Conservation (phyloP, 768 basidiomycete species). For the Auriscalpium vulgare region DNA sequence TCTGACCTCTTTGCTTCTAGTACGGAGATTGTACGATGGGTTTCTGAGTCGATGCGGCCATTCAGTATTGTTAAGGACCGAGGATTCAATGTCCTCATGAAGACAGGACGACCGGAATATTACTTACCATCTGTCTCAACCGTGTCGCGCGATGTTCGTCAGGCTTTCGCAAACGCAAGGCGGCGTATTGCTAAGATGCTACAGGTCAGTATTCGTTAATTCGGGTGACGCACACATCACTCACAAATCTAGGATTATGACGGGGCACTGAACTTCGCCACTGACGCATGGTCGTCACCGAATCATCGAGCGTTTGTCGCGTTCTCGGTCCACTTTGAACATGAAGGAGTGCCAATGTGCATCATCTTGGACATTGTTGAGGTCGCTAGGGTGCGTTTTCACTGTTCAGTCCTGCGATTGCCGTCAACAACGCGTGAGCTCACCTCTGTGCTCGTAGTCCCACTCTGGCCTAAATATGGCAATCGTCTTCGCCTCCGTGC, state of each 20-base stretch:
- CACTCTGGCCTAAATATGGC: slow-evolving; percentile 26
- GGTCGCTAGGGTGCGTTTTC: slow-evolving; percentile 20
- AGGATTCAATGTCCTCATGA: slow-evolving; percentile 25
- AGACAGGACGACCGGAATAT: slow-evolving; percentile 26
- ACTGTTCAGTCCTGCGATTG: too few relatives aligned
- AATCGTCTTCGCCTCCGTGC: slow-evolving; percentile 14
- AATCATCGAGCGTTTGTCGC: slow-evolving; percentile 28
- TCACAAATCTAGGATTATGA: slow-evolving; percentile 23
- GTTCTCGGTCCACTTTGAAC: slow-evolving; percentile 26
- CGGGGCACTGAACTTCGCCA: slow-evolving; percentile 24
- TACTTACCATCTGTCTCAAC: slow-evolving; percentile 27
- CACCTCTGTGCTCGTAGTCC: too few relatives aligned
- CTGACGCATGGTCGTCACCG: slow-evolving; percentile 31
- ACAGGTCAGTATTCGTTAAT: slow-evolving; percentile 2
- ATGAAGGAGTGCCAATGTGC: slow-evolving; percentile 19
- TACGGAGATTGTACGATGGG: slow-evolving; percentile 29
- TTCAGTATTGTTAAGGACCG: slow-evolving; percentile 28
- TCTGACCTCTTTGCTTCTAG: too few relatives aligned
- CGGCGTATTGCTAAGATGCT: slow-evolving; percentile 18
- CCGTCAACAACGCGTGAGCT: too few relatives aligned
- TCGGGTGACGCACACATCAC: too few relatives aligned
- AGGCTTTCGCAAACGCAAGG: slow-evolving; percentile 19
- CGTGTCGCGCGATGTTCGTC: slow-evolving; percentile 25
- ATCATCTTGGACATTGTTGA: slow-evolving; percentile 32
- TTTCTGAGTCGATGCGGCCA: slow-evolving; percentile 24